phyloP scores from a whole-genome alignment of 352 stramenopile species.

The Aphanomyces euteiches region DNA sequence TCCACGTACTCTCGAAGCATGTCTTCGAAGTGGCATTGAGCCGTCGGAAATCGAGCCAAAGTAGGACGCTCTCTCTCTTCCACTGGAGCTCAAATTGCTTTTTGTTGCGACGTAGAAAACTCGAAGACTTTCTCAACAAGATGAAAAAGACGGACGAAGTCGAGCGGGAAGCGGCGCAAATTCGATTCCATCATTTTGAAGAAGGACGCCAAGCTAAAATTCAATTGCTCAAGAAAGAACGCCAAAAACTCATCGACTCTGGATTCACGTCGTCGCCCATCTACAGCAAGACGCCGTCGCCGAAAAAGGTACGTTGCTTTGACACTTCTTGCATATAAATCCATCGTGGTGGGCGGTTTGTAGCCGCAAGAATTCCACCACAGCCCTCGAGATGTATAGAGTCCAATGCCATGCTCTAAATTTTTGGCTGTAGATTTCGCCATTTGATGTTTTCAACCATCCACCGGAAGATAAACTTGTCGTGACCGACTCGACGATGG shows the following conservation, averaged over 20 bases:
- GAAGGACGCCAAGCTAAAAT: conserved; percentile 60
- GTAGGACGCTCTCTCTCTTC: conserved; percentile 21
- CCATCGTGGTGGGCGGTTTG: not conserved
- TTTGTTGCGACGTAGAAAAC: conserved; percentile 29
- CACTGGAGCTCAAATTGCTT: not conserved
- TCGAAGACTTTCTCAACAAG: conserved; percentile 54
- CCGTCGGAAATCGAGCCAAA: conserved; percentile 62
- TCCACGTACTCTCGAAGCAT: conserved; percentile 64
- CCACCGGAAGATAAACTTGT: conserved; percentile 20
- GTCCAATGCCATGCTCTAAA: no score
- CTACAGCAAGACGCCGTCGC: conserved; percentile 14
- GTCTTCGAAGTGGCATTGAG: conserved; percentile 60
- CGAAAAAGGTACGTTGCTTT: conserved; percentile 23
- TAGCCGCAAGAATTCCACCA: not conserved
- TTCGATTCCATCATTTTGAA: conserved; percentile 72
- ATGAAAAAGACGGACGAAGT: conserved; percentile 57
- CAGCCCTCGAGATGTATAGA: not conserved
- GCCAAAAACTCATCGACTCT: conserved; percentile 46
- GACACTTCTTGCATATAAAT: not conserved
- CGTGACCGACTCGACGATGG: conserved; percentile 47
- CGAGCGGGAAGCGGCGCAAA: conserved; percentile 65
- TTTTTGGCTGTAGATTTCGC: conserved; percentile 17
- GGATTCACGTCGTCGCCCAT: conserved; percentile 21
- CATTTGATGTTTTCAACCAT: conserved; percentile 28
- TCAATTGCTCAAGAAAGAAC: conserved; percentile 49